Evolutionary conservation across 1,139 yeast genomes (phyloP).

Genomic region (Taphrina communis): DNA sequence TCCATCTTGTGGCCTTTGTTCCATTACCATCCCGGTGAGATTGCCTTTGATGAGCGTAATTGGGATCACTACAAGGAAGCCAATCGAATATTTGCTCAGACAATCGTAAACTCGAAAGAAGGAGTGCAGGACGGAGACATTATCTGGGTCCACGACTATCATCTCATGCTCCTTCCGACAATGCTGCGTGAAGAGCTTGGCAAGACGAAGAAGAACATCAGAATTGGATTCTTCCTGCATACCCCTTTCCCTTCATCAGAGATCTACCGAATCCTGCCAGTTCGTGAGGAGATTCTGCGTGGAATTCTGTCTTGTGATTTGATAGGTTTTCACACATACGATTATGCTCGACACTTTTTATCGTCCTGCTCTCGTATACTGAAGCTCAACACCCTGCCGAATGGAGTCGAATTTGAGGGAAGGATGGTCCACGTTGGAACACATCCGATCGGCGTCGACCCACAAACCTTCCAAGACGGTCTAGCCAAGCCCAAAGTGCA

Average conservation of each 20-base stretch:
- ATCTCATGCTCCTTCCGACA: conserved; percentile 91
- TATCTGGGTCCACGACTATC: conserved; percentile 98
- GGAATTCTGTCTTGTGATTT: conserved; percentile 95
- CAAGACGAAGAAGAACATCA: conserved; percentile 59
- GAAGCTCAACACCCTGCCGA: conserved; percentile 82
- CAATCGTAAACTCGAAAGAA: conserved; percentile 58
- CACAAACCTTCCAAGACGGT: conserved; percentile 80
- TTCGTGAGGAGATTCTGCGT: conserved; percentile 83
- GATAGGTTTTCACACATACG: conserved; percentile 98
- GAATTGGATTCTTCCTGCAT: conserved; percentile 91
- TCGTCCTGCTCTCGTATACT: conserved; percentile 89
- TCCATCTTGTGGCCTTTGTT: conserved; percentile 95
- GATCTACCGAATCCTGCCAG: conserved; percentile 92
- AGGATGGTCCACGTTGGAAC: conserved; percentile 88
- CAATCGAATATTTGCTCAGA: conserved; percentile 78
- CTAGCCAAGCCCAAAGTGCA: conserved; percentile 67
- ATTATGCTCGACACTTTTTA: conserved; percentile 96
- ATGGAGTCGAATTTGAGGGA: conserved; percentile 81
- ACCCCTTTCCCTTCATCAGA: conserved; percentile 99
- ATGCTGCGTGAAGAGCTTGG: conserved; percentile 75
- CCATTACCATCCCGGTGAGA: conserved; percentile 99
- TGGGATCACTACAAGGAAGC: conserved; percentile 99
- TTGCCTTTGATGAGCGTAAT: conserved; percentile 95
- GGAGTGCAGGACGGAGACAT: conserved; percentile 82
- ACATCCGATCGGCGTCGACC: conserved; percentile 97